These are phyloP conservation scores for Xylaria venustula DNA, from an alignment of 495 filamentous ascomycete genomes.

Conservation along the genomic window DNA sequence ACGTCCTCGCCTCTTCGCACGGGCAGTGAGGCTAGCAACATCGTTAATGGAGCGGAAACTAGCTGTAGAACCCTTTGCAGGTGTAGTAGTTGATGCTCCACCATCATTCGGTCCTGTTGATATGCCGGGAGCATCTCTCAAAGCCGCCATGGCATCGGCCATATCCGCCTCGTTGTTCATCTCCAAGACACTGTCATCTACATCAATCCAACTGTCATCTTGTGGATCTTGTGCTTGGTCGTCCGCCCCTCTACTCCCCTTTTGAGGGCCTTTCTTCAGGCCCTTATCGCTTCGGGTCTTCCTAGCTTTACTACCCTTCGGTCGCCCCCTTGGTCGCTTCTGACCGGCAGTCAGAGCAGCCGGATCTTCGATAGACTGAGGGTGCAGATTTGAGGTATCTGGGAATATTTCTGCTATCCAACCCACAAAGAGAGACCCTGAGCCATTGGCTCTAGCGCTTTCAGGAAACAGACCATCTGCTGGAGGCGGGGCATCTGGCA, in stretches of 20 bases:
- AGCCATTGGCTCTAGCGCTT: constrained; percentile 53
- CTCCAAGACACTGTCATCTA: constrained; percentile 28
- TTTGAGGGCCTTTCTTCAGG: constrained; percentile 42
- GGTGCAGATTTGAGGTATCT: constrained; percentile 28
- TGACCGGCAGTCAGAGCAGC: constrained; percentile 25
- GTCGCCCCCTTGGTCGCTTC: constrained; percentile 46
- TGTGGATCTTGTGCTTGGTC: constrained; percentile 26
- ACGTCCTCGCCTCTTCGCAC: constrained; percentile 27
- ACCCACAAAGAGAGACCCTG: constrained; percentile 54
- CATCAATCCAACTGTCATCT: constrained; percentile 35
- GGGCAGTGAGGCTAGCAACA: constrained; percentile 15
- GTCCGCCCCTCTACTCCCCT: constrained; percentile 13
- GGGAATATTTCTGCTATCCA: constrained; percentile 61
- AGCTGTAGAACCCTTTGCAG: constrained; percentile 22
- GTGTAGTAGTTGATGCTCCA: constrained; percentile 20
- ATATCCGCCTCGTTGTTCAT: constrained; percentile 26
- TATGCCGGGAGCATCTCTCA: constrained; percentile 21
- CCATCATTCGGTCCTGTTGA: constrained; percentile 13
- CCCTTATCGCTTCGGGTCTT: constrained; percentile 51
- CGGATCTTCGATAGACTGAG: constrained; percentile 13
- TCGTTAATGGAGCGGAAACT: constrained; percentile 33
- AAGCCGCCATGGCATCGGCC: constrained; percentile 19
- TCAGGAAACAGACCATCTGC: constrained; percentile 50
- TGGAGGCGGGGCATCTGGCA: constrained; percentile 54
- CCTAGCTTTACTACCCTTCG: constrained; percentile 51